These are phyloP conservation scores for Alternaria burnsii DNA, from an alignment of 2,329 filamentous ascomycete genomes.

Conservation along the genomic window DNA sequence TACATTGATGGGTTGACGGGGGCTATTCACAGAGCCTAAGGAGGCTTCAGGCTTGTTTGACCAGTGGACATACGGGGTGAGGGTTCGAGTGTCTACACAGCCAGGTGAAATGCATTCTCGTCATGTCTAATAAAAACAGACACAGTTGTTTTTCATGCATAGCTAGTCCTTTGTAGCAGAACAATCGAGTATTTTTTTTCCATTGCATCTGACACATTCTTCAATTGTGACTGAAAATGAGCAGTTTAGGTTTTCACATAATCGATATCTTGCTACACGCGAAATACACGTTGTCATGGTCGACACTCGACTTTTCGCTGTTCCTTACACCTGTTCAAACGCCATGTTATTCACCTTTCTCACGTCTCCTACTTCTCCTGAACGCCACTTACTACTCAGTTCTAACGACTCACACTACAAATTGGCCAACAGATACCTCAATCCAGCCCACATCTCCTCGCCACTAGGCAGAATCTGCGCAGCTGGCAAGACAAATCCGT, in stretches of 20 bases:
- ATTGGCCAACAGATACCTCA: slow-evolving; percentile 34
- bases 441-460: slow-evolving; percentile 58
- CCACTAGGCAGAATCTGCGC: slow-evolving; percentile 58
- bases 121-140: background rate
- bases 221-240: background rate
- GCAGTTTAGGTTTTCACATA: no score
- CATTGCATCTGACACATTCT: background rate
- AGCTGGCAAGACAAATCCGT: slow-evolving; percentile 61
- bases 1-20: no score
- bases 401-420: background rate
- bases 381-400: background rate
- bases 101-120: no score
- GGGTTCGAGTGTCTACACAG: no score
- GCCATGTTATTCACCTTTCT: background rate
- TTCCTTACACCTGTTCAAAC: background rate
- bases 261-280: no score
- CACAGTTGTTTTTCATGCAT: background rate
- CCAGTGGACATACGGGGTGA: no score
- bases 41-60: no score
- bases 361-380: no score
- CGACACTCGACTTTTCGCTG: background rate
- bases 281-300: no score
- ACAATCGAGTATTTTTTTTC: background rate
- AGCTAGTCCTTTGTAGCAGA: background rate
- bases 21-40: no score